Evolutionary conservation across 345 rosid species (phyloP).

Genomic region (Punica granatum): DNA sequence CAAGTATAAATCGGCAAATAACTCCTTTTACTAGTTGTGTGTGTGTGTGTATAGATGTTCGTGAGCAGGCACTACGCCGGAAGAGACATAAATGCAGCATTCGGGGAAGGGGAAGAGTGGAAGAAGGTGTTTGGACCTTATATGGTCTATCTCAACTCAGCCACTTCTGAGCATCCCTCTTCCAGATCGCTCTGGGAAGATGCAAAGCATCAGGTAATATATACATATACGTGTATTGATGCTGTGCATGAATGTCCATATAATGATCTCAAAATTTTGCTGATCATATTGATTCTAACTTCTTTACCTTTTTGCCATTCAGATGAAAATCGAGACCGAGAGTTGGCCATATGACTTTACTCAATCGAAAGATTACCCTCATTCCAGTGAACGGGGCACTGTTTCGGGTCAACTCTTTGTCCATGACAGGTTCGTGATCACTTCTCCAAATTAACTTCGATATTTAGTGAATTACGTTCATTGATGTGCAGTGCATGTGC

Average conservation of each 20-base stretch:
- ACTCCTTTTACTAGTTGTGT: background rate
- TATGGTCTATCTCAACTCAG: slow-evolving; percentile 27
- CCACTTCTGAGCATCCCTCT: background rate
- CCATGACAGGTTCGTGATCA: slow-evolving; percentile 11
- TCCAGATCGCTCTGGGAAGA: slow-evolving; percentile 26
- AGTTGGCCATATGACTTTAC: slow-evolving; percentile 32
- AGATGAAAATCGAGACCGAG: slow-evolving; percentile 24
- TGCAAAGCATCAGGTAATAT: slow-evolving; percentile 29
- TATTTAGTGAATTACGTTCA: background rate
- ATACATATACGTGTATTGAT: too few species aligned
- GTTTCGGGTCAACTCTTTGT: slow-evolving; percentile 18
- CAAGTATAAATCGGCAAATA: background rate
- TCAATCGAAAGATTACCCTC: slow-evolving; percentile 23
- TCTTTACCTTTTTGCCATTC: background rate
- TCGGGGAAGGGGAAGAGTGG: slow-evolving; percentile 27
- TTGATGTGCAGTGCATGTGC: too few species aligned
- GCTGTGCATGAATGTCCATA: too few species aligned
- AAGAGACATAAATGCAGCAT: slow-evolving; percentile 14
- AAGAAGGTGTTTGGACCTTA: slow-evolving; percentile 39
- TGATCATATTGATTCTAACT: too few species aligned
- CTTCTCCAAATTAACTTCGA: background rate
- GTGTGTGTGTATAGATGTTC: slow-evolving; percentile 22
- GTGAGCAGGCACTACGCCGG: slow-evolving; percentile 32
- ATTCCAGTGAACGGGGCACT: slow-evolving; percentile 16
- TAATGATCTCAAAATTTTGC: too few species aligned